These are phyloP conservation scores for Eucalyptus cloeziana DNA, from an alignment of 345 rosid genomes.

Conservation along the genomic window DNA sequence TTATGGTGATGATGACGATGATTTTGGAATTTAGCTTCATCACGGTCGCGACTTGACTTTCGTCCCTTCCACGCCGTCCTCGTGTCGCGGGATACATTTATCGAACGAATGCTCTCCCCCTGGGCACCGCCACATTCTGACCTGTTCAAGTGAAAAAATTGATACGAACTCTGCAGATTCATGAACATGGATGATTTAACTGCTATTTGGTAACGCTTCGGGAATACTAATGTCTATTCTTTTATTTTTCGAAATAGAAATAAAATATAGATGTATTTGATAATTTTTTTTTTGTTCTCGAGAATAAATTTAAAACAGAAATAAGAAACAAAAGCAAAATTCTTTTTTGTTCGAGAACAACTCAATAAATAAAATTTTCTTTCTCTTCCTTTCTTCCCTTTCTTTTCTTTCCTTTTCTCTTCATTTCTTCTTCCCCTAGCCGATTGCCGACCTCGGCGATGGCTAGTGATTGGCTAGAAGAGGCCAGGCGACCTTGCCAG, in stretches of 20 bases:
- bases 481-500: accelerated
- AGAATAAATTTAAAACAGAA: too few relatives aligned
- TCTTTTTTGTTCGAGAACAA: too few relatives aligned
- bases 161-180: background rate
- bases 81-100: background rate
- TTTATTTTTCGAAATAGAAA: too few relatives aligned
- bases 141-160: background rate
- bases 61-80: background rate
- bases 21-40: background rate
- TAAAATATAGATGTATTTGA: too few relatives aligned
- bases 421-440: too few relatives aligned
- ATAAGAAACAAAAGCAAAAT: too few relatives aligned
- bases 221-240: too few relatives aligned
- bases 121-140: background rate
- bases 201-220: too few relatives aligned
- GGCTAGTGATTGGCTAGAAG: accelerated
- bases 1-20: background rate
- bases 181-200: background rate
- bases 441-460: accelerated
- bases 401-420: too few relatives aligned
- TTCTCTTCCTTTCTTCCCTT: too few relatives aligned
- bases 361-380: too few relatives aligned
- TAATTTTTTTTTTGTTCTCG: too few relatives aligned
- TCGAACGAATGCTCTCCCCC: background rate
- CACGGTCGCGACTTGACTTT: background rate